Conservation (phyloP, 805 yeast species). For the Clavispora asparagi region DNA sequence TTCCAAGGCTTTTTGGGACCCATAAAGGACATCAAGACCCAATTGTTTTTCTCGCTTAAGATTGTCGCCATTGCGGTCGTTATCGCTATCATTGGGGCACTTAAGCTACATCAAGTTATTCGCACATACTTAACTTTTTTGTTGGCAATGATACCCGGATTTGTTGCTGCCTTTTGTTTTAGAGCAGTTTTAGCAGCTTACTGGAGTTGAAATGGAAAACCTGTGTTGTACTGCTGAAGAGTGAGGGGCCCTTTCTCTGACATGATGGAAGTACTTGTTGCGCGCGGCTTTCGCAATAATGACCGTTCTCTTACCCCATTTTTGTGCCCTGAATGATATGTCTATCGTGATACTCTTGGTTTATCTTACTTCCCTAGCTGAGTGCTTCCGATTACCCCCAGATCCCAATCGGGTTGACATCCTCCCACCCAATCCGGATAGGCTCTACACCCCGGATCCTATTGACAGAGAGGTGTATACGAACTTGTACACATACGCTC, state of each 20-base stretch:
- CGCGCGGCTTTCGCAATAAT: not conserved
- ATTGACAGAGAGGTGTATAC: slow-evolving; percentile 20
- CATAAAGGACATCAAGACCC: not conserved
- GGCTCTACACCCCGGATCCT: slow-evolving; percentile 8
- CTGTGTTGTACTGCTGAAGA: too few relatives aligned
- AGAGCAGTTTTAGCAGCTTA: not conserved
- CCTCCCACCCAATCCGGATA: not conserved
- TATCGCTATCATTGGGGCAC: not conserved
- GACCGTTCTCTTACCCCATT: not conserved
- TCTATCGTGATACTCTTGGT: not conserved
- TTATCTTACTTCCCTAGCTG: not conserved
- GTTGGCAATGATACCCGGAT: not conserved
- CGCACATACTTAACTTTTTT: not conserved
- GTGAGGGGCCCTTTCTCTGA: too few relatives aligned
- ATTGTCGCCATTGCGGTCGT: not conserved
- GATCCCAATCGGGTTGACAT: not conserved
- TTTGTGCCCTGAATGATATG: not conserved
- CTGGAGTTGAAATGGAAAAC: too few relatives aligned
- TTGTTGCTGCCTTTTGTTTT: not conserved
- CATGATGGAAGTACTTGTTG: not conserved
- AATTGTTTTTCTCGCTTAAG: not conserved
- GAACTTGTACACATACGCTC: slow-evolving; percentile 35
- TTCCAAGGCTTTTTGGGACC: not conserved
- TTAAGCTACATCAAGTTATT: not conserved
- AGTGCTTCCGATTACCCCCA: not conserved